A percentile compares a stretch with the other conserved stretches of the same genome.
These are phyloP conservation scores for Carallia pectinifolia DNA, from an alignment of 345 rosid species.

Conservation along the genomic window DNA sequence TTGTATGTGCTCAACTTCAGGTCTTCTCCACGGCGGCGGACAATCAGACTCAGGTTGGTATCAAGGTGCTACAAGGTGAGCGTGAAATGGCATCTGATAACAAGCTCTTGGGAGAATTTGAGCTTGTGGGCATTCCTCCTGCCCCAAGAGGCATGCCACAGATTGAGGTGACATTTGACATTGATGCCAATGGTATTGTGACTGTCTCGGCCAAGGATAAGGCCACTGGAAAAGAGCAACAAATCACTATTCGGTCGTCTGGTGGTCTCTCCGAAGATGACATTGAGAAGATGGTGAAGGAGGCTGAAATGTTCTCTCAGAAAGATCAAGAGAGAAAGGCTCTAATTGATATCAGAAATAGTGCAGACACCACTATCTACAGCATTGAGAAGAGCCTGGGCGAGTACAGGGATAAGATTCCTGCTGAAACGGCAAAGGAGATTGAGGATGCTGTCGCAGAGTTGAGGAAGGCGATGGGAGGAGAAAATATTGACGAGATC, in stretches of 20 bases:
- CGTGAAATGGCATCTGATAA: conserved; percentile 91
- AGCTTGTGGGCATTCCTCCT: conserved; percentile 80
- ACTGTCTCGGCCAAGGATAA: conserved; percentile 92
- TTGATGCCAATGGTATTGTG: conserved; percentile 87
- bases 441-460: conserved; percentile 72
- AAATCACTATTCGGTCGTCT: conserved; percentile 83
- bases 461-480: conserved; percentile 59
- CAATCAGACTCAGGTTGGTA: conserved; percentile 83
- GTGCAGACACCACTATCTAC: conserved; percentile 77
- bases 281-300: conserved; percentile 84
- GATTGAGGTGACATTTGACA: conserved; percentile 87
- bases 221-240: conserved; percentile 72
- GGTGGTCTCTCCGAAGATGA: conserved; percentile 87
- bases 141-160: conserved; percentile 86
- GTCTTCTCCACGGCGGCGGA: conserved; percentile 92
- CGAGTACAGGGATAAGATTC: conserved; percentile 81
- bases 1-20: conserved; percentile 26
- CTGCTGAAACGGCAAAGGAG: conserved; percentile 63
- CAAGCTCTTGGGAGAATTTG: conserved; percentile 79
- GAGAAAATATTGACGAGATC: conserved; percentile 60
- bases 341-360: conserved; percentile 65
- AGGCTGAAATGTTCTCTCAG: conserved; percentile 75
- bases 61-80: conserved; percentile 87
- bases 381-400: conserved; percentile 81
- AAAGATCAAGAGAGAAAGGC: conserved; percentile 71